These are phyloP conservation scores for Coniochaeta hoffmannii DNA, from an alignment of 2,329 filamentous ascomycete genomes.

Conservation along the genomic window DNA sequence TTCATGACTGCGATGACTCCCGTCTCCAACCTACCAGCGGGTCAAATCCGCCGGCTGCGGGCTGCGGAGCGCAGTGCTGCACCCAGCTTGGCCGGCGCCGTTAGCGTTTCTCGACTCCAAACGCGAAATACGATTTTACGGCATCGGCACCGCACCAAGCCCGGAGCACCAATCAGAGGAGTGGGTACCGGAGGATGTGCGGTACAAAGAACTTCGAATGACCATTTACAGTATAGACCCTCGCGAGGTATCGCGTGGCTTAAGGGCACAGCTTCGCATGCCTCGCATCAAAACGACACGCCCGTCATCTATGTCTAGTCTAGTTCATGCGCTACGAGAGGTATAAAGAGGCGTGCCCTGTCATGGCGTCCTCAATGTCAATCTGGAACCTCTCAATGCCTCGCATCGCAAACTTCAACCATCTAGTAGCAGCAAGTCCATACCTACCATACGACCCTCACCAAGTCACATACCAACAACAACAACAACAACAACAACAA, in stretches of 20 bases:
- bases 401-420: no score
- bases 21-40: no score
- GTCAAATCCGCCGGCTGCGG: no score
- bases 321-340: no score
- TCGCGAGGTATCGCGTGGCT: no score
- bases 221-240: neutral
- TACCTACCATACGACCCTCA: neutral
- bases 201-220: neutral
- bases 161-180: neutral
- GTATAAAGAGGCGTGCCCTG: neutral
- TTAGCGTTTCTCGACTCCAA: neutral
- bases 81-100: neutral
- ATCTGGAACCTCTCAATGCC: no score
- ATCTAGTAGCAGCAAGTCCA: neutral
- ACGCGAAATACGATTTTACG: neutral
- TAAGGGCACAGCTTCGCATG: no score
- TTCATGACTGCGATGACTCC: no score
- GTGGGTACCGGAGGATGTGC: neutral
- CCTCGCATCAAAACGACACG: no score
- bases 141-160: neutral
- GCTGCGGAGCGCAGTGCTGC: neutral
- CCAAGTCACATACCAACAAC: neutral
- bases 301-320: no score
- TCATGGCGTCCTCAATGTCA: neutral
- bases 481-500: no score